phyloP scores from a whole-genome alignment of 768 basidiomycete genomes.

The Porphyrellus cyaneotinctus region DNA sequence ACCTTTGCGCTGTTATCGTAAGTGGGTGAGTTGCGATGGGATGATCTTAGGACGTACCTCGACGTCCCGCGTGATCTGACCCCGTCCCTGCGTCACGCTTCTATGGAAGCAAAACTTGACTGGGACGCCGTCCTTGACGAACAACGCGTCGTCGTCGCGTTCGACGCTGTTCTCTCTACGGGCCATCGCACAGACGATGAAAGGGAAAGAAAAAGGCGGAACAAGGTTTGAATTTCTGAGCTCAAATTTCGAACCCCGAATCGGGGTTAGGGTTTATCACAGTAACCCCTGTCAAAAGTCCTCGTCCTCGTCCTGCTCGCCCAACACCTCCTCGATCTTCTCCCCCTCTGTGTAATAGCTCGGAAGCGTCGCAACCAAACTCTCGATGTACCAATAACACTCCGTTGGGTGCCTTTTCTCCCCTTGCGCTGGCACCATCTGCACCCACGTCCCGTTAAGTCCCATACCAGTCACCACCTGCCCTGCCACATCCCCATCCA shows the following conservation, averaged over 20 bases:
- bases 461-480: constrained; percentile 30
- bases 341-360: constrained; percentile 41
- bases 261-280: constrained; percentile 22
- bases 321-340: not conserved
- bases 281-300: not conserved
- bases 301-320: not conserved
- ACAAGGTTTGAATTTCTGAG: not conserved
- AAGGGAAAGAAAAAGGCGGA: not conserved
- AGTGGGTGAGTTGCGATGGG: too few species aligned
- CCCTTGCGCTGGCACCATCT: constrained; percentile 22
- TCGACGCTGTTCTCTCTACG: not conserved
- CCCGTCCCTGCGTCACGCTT: constrained; percentile 23
- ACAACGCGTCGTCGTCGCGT: constrained; percentile 15
- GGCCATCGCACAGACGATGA: too few species aligned
- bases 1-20: constrained; percentile 19
- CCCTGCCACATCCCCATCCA: constrained; percentile 15
- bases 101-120: constrained; percentile 28
- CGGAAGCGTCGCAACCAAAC: constrained; percentile 44
- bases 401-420: constrained; percentile 6
- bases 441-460: constrained; percentile 35
- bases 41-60: constrained; percentile 15
- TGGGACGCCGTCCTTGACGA: constrained; percentile 19
- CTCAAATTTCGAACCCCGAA: constrained; percentile 28
- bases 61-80: constrained; percentile 17
- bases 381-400: constrained; percentile 57